Base-by-base conservation (phyloP, 2,329 filamentous ascomycete genomes). In the Monilinia vaccinii-corymbosi region DNA sequence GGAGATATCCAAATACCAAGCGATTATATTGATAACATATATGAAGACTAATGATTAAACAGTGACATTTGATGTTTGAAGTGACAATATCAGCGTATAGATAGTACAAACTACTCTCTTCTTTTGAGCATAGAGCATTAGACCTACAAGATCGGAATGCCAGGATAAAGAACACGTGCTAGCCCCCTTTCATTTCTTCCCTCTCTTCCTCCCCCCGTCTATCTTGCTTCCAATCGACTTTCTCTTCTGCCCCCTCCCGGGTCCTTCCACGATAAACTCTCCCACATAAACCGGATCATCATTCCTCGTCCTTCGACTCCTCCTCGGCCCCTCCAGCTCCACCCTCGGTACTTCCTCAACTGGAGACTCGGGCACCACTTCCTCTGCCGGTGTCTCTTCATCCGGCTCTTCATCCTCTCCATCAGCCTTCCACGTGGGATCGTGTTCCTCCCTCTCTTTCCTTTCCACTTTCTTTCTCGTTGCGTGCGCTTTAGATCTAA, bases 251-350 rank as follows among this genome's bases (percentile, higher is more conserved):
- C 36, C 46, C 8, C 11, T 52, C 11, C 56, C 47, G 6, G 28
- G 21, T 2, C 23, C 53, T 13, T 34, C 10, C 7, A 58, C 36
- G 7, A 58, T 10, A 1, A 58, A 1, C 7, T 58, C 46, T 8
- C 56, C 56, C 3, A 28, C 28, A 28, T 58, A 58, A 11, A 42
- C 25, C 8, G 47, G 56, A 34, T 45, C n/a, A 1, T 8, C 11
- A 23, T 58, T 58, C 25, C 56, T 58, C n/a, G 47, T 58, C 8
- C 47, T 58, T 21, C 56, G 42, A 18, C 47, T 32, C 38, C 47
- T 31, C 9, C 23, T 25, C 5, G 25, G 21, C 7, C 23, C 31
- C 9, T 18, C 21, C 4, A 34, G n/a, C 8, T 10, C 38, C 28
- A 18, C 6, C 2, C 9, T 51, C 4, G 11, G 32, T 16, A 42